Evolutionary conservation across 2,329 filamentous ascomycete species (phyloP), one percentile per base, ranked within the genome.

Genomic region (Teratosphaeria zuluensis): DNA sequence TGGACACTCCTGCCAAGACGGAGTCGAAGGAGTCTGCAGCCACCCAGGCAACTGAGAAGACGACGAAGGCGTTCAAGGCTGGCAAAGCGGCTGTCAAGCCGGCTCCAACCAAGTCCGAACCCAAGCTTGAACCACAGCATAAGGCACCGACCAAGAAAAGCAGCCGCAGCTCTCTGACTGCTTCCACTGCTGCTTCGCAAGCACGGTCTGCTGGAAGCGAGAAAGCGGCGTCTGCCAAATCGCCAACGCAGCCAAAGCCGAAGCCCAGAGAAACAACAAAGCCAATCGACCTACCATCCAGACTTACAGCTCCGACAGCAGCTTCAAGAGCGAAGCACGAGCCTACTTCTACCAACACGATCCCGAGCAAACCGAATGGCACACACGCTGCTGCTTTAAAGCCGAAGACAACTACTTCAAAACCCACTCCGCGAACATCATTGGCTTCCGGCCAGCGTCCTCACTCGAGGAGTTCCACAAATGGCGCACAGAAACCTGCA

Each of bases 191-290:
- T 53, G 66, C 71, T 2, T 72, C 70, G 1, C 64, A 68, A 14
- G 68, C 68, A 8, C 63, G 65, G 32, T 61, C 65, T 30, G 62
- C 64, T 16, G 60, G 57, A 11, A 58, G 56, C 19, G 62, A 53
- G 30, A 54, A 57, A n/a, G 58, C 62, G 19, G 58, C 63, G 6
- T 30, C 60, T 16, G 51, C 58, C 9, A 62, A 63, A 54, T 61
- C 58, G 21, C 60, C 65, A 54, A 46, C 56, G 12, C 32, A 60
- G 16, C 21, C 59, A 21, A 66, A 66, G 51, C 57, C 64, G 28
- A 86, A 84, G 69, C 74, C 80, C 48, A 85, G 84, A 71, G 89
- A 87, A 11, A 85, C 85, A 1, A 90, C 88, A 1, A 82, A 84
- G 58, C 86, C 87, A 9, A 77, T 85, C 56, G 83, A 82, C 58